phyloP scores from a whole-genome alignment of 768 basidiomycete species.

The Gymnopilus dilepis region DNA sequence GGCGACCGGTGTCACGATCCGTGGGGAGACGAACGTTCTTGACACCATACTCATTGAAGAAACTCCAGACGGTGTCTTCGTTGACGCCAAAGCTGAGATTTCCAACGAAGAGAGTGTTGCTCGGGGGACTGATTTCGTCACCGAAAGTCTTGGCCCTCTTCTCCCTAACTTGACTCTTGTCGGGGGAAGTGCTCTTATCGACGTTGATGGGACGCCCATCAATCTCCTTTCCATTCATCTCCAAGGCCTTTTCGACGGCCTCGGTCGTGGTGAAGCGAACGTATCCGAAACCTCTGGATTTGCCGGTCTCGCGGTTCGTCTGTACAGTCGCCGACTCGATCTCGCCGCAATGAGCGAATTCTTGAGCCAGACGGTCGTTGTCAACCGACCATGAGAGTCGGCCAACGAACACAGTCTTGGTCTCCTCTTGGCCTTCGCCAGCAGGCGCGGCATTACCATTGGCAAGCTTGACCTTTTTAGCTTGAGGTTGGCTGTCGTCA shows the following conservation, averaged over 20 bases:
- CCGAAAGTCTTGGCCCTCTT: slow-evolving; percentile 80
- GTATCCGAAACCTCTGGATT: slow-evolving; percentile 85
- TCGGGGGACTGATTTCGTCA: slow-evolving; percentile 69
- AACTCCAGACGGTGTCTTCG: slow-evolving; percentile 89
- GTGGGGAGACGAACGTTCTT: slow-evolving; percentile 91
- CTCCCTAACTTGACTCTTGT: slow-evolving; percentile 61
- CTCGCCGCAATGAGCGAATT: slow-evolving; percentile 90
- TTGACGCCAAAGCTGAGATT: slow-evolving; percentile 82
- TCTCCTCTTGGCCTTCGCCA: slow-evolving; percentile 46
- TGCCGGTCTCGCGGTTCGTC: slow-evolving; percentile 80
- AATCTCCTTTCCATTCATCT: slow-evolving; percentile 84
- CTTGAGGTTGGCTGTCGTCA: slow-evolving; percentile 56
- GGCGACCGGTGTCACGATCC: slow-evolving; percentile 86
- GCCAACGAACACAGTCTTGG: slow-evolving; percentile 87
- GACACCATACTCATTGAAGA: slow-evolving; percentile 88
- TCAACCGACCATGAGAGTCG: slow-evolving; percentile 96
- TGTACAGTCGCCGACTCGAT: slow-evolving; percentile 89
- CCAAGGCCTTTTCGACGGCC: slow-evolving; percentile 82
- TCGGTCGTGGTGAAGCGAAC: slow-evolving; percentile 75
- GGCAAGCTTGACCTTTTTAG: slow-evolving; percentile 84
- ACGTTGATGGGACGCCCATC: slow-evolving; percentile 90
- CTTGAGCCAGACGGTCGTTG: slow-evolving; percentile 91
- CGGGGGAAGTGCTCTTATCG: slow-evolving; percentile 73
- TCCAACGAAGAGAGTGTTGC: slow-evolving; percentile 85
- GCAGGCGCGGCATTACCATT: slow-evolving; percentile 57